Evolutionary conservation across 2,329 filamentous ascomycete species (phyloP).

Genomic region (Neopestalotiopsis clavispora): DNA sequence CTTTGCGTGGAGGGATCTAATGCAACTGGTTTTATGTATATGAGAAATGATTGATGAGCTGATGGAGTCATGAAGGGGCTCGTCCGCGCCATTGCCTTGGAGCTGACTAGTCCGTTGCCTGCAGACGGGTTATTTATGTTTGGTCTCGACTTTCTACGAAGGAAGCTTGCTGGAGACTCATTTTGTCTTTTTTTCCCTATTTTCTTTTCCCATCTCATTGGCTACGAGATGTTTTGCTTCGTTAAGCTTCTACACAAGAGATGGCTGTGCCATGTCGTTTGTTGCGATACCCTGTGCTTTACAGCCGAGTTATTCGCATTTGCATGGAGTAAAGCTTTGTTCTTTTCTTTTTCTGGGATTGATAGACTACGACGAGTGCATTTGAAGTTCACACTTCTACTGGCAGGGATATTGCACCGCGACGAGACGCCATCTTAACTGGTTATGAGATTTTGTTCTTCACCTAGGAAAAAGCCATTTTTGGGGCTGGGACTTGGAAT

Average conservation of each 20-base stretch:
- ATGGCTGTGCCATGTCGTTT: conserved; percentile 36
- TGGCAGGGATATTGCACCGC: conserved; percentile 30
- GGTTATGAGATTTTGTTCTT: conserved; percentile 14
- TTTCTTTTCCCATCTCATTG: conserved; percentile 10
- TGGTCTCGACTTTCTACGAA: conserved; percentile 15
- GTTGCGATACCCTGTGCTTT: conserved; percentile 38
- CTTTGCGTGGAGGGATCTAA: conserved; percentile 22
- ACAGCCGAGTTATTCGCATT: conserved; percentile 36
- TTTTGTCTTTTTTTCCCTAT: not conserved
- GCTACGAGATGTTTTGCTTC: conserved; percentile 32
- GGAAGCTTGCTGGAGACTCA: not conserved
- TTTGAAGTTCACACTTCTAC: conserved; percentile 42
- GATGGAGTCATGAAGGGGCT: conserved; percentile 17
- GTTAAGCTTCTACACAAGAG: conserved; percentile 31
- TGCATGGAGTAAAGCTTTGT: conserved; percentile 37
- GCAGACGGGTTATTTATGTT: not conserved
- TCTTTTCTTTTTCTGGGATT: conserved; percentile 28
- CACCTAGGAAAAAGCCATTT: conserved; percentile 17
- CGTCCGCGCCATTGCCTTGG: not conserved
- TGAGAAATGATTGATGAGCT: conserved; percentile 32
- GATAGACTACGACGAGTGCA: conserved; percentile 39
- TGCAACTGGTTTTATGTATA: conserved; percentile 30
- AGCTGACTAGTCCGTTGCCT: not conserved
- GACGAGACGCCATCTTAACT: conserved; percentile 17
- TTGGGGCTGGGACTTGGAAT: conserved; percentile 25